phyloP scores from a whole-genome alignment of 108 stramenopile species.

The Skeletonema tropicum region DNA sequence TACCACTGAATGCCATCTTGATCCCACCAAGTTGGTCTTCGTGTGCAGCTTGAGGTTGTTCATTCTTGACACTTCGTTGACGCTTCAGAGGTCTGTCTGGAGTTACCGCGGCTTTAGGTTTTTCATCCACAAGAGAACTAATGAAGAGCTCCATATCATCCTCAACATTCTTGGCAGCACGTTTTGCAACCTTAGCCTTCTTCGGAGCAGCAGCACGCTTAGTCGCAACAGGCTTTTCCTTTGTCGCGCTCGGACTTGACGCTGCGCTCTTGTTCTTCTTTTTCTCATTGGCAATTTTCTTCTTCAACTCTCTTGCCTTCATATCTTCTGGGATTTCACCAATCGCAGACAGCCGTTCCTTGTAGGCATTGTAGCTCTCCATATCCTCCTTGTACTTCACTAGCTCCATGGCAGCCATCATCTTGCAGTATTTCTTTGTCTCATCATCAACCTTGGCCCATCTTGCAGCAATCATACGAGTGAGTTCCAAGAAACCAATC shows the following conservation, averaged over 20 bases:
- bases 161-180: conserved; percentile 8
- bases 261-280: conserved; percentile 16
- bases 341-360: conserved; percentile 29
- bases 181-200: neutral
- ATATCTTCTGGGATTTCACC: conserved; percentile 46
- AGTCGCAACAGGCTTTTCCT: neutral
- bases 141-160: conserved; percentile 44
- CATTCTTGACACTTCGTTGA: neutral
- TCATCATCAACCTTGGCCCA: conserved; percentile 59
- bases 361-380: conserved; percentile 44
- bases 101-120: neutral
- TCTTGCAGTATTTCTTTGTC: conserved; percentile 40
- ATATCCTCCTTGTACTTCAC: conserved; percentile 49
- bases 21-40: conserved; percentile 22
- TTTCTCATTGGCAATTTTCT: conserved; percentile 18
- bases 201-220: neutral
- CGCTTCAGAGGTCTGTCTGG: neutral
- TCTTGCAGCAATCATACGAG: conserved; percentile 60
- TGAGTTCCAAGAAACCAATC: conserved; percentile 79
- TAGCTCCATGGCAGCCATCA: conserved; percentile 51
- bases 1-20: conserved; percentile 46
- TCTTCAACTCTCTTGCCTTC: conserved; percentile 29
- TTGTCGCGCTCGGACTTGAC: neutral
- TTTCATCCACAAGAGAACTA: conserved; percentile 23
- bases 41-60: neutral